These are phyloP conservation scores for Sugiyamaella xylanicola DNA, from an alignment of 1,139 yeast genomes.

Conservation along the genomic window DNA sequence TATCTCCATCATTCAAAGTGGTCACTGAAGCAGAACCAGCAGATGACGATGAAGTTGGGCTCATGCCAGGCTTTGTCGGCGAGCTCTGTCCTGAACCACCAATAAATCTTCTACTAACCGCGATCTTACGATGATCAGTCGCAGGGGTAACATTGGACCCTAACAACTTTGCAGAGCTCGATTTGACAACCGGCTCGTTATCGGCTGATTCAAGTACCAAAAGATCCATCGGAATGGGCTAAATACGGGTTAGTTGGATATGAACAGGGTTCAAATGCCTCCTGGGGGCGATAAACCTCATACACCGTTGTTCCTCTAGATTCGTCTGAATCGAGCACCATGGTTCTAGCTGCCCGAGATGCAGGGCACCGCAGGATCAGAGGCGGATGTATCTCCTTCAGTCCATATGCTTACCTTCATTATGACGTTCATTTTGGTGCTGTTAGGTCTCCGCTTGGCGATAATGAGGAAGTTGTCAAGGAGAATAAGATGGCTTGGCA, in stretches of 20 bases:
- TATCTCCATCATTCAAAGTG: slow-evolving; percentile 30
- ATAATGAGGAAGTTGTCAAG: slow-evolving; percentile 73
- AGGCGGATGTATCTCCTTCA: too few relatives aligned
- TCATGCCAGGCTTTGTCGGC: slow-evolving; percentile 20
- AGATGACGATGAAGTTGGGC: slow-evolving; percentile 9
- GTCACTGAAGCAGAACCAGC: slow-evolving; percentile 21
- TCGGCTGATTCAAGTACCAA: slow-evolving; percentile 41
- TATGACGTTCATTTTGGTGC: slow-evolving; percentile 40
- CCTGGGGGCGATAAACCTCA: background rate
- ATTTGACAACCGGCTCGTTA: slow-evolving; percentile 42
- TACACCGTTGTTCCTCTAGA: background rate
- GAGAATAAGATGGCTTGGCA: slow-evolving; percentile 56
- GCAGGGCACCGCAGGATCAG: too few relatives aligned
- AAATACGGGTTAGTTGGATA: slow-evolving; percentile 1
- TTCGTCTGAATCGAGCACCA: background rate
- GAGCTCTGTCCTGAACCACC: slow-evolving; percentile 16
- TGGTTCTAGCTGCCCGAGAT: too few relatives aligned
- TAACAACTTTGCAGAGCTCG: slow-evolving; percentile 36
- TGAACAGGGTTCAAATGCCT: too few relatives aligned
- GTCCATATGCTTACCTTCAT: slow-evolving; percentile 35
- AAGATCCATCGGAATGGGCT: slow-evolving; percentile 48
- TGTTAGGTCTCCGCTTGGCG: slow-evolving; percentile 54
- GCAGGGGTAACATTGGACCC: slow-evolving; percentile 29
- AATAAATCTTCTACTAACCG: slow-evolving; percentile 23
- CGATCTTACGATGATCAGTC: slow-evolving; percentile 18